Base-by-base conservation (phyloP, 805 yeast genomes). In the Brettanomyces nanus region DNA sequence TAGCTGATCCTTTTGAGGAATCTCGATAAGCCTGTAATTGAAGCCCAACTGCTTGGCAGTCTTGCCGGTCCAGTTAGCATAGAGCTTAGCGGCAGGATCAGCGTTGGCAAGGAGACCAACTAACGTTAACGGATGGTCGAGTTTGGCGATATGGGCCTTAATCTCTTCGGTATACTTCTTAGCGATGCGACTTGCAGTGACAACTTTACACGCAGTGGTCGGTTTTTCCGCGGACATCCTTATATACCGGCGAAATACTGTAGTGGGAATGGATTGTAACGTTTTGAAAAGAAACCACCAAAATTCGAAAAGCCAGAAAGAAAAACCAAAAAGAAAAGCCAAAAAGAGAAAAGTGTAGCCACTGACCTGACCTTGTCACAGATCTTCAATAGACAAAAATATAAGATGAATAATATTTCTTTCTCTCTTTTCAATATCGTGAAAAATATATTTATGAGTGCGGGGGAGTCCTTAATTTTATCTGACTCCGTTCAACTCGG, bases 11-110 rank as follows among this genome's bases (percentile, higher is more conserved):
- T 84, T 86, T 18, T 22, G 22, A 15, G 65, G 66, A 15, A 82
- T 78, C 49, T 76, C 72, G 22, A 83, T 62, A 45, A 92, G 64
- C 56, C 87, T 90, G 58, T 85, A 92, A 26, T 73, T 65, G 63
- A 92, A 87, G 0, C 98, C 98, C 41, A 87, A 63, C 17, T 84
- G 78, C 52, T 77, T 81, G 48, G 92, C 77, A 1, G 97, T 90
- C 56, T 86, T 89, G 21, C 82, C 84, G 0, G 98, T 90, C 96
- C 97, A 92, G 35, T 77, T 79, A 34, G 98, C 97, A 58, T 92
- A 92, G 83, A 83, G 83, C 52, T 73, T 73, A 5, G 96, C 97
- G 10, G 97, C 96, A 2, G 97, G 97, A 51, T 92, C 98, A 13
- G 71, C 68, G 58, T 92, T 92, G 13, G 97, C 97, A 30, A 92